Evolutionary conservation across 768 basidiomycete species (phyloP), one percentile per base, ranked within the genome.

Genomic region (Melanogaster broomeanus): DNA sequence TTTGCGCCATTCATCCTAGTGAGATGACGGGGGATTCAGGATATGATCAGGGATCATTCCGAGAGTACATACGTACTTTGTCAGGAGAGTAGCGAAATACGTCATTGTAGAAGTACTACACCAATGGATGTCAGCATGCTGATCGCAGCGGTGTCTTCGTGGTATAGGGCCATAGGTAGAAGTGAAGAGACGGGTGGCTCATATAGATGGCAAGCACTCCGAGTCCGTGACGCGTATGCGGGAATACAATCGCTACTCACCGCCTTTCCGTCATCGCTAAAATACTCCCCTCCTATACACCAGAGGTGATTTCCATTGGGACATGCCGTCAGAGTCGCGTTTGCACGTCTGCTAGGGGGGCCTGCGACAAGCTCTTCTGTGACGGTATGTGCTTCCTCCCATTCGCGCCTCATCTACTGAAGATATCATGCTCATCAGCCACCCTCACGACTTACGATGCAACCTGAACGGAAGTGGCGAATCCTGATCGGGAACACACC

Each of bases 241-340:
- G 21, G 0, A n/a, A 2, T 12, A 24, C n/a, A 38, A 0, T 12
- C 1, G 3, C 13, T 37, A 64, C 79, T 40, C 56, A 90, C 87
- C 15, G 90, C 87, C 64, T 83, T 88, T 11, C 83, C 83, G 53
- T 95, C 94, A 41, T 94, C 90, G 52, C 83, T 84, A 64, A 93
- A 95, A 66, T 85, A 92, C 63, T 93, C 92, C 6, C 91, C 90
- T 0, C 90, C 90, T 30, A 92, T 86, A 53, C 78, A 87, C 88
- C 88, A 95, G 0, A 94, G 73, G 65, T 92, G 80, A 54, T 86
- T 88, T 39, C 89, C 89, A 48, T 76, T 83, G 1, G 92, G 93
- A 68, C 88, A 93, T 0, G 90, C 72, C 0, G 87, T 88, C 15
- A 95, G 68, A 0, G 90, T 89, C 2, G 91, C 92, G 56, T 90